Base-by-base conservation (phyloP, 345 rosid genomes). In the Linum trigynum region DNA sequence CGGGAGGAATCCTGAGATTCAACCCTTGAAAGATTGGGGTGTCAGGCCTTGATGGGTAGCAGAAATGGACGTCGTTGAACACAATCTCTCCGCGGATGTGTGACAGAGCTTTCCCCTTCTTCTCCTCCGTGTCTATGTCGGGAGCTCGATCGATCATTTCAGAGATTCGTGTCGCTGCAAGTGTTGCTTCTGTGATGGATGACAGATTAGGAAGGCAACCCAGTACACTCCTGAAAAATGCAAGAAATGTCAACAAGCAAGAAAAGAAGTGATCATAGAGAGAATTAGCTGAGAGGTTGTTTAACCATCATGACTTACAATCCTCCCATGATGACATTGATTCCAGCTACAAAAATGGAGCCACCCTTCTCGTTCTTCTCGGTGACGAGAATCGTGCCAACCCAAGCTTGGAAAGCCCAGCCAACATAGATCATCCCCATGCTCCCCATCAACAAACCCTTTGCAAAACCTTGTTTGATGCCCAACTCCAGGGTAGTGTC, bases 321-420 rank as follows among this genome's bases (percentile, higher is more conserved):
- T 75, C 89, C 89, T 71, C 89, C 87, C 85, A 86, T 82, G 74
- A 82, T 81, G 64, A 86, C 59, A 61, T 81, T 82, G 77, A 86
- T 69, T 71, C 86, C 92, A 39, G 92, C 82, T 12, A 79, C 81
- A 15, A 86, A 82, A 38, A 86, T 58, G 7, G 78, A 65, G 3
- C 89, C 89, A 3, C 92, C 89, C 59, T 82, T 81, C 75, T 82
- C 89, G 0, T 78, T 71, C 58, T 81, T 82, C 1, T 82, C 80
- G 3, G 83, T 77, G 7, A 84, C 92, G 77, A 82, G 71, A 66
- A 77, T 74, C 61, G 87, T 78, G 45, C 87, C 92, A 0, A 81
- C 23, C 85, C 84, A 86, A 66, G 87, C 85, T 67, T 82, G 92
- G 69, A 82, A 84, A 2, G 92, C 81, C 92, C 89, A 86, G 6